A percentile compares a stretch with the other conserved stretches of the same genome.
Conservation (phyloP, 306 rosid species). For the Macrotyloma uniflorum region DNA sequence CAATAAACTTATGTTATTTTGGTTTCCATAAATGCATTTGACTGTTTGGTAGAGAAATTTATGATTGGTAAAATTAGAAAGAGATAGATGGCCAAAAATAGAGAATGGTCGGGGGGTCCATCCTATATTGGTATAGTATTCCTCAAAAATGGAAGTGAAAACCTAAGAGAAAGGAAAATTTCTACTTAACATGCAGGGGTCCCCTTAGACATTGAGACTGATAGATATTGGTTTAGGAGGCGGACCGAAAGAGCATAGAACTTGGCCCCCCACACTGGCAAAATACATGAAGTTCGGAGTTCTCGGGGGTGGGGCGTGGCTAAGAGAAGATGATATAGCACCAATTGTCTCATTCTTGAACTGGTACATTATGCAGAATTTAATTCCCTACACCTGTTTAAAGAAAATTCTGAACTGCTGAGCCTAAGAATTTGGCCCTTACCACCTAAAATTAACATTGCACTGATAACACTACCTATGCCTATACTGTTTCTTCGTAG, state of each 20-base stretch:
- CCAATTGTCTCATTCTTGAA: conserved; percentile 32
- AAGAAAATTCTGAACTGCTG: conserved; percentile 22
- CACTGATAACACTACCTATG: conserved; percentile 21
- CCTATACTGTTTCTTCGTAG: conserved; percentile 12
- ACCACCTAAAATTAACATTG: conserved; percentile 33
- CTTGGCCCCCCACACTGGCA: conserved; percentile 28
- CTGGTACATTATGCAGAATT: conserved; percentile 37
- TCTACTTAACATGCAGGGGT: conserved; percentile 37
- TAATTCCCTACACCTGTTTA: conserved; percentile 34
- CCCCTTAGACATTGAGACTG: conserved; percentile 22
- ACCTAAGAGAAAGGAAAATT: conserved; percentile 34
- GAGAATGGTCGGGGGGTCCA: conserved; percentile 37
- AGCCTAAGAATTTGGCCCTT: conserved; percentile 37
- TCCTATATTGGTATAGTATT: conserved; percentile 30
- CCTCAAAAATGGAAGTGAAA: conserved; percentile 31
- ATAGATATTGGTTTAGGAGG: conserved; percentile 8
- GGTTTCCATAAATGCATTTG: background rate
- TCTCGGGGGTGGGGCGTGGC: conserved; percentile 22
- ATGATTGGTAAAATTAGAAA: conserved; percentile 24
- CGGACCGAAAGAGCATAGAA: background rate
- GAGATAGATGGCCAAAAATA: conserved; percentile 16
- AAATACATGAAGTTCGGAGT: conserved; percentile 26
- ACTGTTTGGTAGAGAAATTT: conserved; percentile 40
- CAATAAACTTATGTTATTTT: background rate
- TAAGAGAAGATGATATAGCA: conserved; percentile 22